These are phyloP conservation scores for Chenopodium quinoa DNA, from an alignment of 148 eudicot genomes.

Conservation along the genomic window DNA sequence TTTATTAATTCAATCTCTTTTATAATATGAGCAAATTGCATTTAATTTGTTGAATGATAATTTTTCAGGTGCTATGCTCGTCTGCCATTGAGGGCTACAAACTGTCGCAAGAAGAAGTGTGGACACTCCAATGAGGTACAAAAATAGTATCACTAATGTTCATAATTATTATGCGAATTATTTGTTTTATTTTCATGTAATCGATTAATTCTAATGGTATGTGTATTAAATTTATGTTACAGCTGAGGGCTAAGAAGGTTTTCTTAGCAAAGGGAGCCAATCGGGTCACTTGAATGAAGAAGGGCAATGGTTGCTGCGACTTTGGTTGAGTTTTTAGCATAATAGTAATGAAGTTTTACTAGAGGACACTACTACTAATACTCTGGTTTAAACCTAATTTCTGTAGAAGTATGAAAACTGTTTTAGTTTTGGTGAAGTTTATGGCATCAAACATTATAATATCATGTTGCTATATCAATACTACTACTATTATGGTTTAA, in stretches of 20 bases:
- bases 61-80: slow-evolving; percentile 51
- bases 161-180: too few relatives aligned
- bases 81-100: slow-evolving; percentile 48
- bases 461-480: neutral
- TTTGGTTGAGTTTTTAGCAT: neutral
- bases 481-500: neutral
- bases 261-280: slow-evolving; percentile 11
- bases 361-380: neutral
- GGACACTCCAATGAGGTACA: slow-evolving; percentile 53
- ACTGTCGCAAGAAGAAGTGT: slow-evolving; percentile 60
- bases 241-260: slow-evolving; percentile 49
- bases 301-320: neutral
- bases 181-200: too few relatives aligned
- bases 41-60: too few relatives aligned
- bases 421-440: neutral
- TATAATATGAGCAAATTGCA: too few relatives aligned
- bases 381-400: neutral
- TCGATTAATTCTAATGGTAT: neutral
- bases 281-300: neutral
- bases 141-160: too few relatives aligned
- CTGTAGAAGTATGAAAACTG: neutral
- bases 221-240: slow-evolving; percentile 7
- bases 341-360: neutral
- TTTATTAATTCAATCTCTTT: too few relatives aligned
- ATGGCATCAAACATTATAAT: neutral